Conservation (phyloP, 1,284 basidiomycete species). For the Cystobasidium pallidum region DNA sequence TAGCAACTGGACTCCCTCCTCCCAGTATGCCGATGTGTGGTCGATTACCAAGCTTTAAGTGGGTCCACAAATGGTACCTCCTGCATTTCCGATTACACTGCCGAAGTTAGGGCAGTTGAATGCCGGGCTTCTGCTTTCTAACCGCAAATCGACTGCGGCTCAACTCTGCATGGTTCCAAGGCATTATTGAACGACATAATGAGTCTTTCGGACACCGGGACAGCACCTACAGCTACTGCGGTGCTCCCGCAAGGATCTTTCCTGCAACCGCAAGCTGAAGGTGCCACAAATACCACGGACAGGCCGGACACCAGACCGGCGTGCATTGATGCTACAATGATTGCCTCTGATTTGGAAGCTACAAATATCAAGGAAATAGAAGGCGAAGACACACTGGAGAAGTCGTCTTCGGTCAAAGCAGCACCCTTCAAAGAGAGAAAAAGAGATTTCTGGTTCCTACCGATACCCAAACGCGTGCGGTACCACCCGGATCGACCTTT, state of each 20-base stretch:
- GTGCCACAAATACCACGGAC: conserved; percentile 10
- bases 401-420: background rate
- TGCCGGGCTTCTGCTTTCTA: conserved; percentile 3
- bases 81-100: no score
- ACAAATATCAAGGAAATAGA: conserved; percentile 13
- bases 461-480: conserved; percentile 37
- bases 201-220: background rate
- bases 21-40: no score
- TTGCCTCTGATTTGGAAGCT: conserved; percentile 1
- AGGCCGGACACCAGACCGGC: background rate
- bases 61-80: no score
- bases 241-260: background rate
- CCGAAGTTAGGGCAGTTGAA: background rate
- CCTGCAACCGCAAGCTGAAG: background rate
- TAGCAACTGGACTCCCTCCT: no score
- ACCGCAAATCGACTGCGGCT: background rate
- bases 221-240: background rate
- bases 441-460: conserved; percentile 35
- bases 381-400: background rate
- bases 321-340: background rate
- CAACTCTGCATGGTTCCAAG: conserved; percentile 1
- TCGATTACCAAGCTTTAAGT: no score
- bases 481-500: conserved; percentile 41
- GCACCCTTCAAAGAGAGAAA: conserved; percentile 19
- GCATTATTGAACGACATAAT: background rate